phyloP scores from a whole-genome alignment of 441 rosid genomes.

The California macrophylla region DNA sequence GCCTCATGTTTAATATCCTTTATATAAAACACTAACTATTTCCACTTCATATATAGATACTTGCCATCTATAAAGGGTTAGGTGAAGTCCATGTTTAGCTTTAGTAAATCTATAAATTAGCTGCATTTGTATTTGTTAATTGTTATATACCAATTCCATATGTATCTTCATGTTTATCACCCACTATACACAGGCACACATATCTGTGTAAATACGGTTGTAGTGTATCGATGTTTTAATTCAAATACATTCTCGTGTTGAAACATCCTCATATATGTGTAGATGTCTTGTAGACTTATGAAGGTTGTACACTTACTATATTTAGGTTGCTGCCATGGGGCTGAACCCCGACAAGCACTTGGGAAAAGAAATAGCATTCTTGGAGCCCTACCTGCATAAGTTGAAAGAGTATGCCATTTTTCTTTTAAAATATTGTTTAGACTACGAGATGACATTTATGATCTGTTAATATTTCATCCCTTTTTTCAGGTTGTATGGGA shows the following conservation, averaged over 20 bases:
- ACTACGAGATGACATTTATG: neutral
- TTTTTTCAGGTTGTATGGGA: constrained; percentile 64
- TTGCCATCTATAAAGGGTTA: neutral
- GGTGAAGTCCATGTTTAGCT: neutral
- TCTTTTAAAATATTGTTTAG: neutral
- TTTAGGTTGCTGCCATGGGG: constrained; percentile 91
- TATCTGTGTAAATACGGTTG: neutral
- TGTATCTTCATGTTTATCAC: neutral
- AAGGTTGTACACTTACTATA: constrained; percentile 14
- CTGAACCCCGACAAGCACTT: constrained; percentile 77
- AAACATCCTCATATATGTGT: constrained; percentile 7
- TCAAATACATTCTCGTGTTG: neutral
- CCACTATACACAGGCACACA: neutral
- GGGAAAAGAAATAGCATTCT: constrained; percentile 64
- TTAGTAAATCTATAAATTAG: neutral
- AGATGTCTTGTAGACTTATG: neutral
- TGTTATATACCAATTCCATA: neutral
- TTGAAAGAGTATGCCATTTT: constrained; percentile 64
- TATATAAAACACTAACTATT: neutral
- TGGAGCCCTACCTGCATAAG: constrained; percentile 62
- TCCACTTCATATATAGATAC: neutral
- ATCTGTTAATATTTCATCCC: neutral
- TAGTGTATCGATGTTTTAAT: neutral
- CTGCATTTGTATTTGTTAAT: neutral
- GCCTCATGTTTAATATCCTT: neutral